Percentiles rank a stretch among this genome's conserved stretches.
Evolutionary conservation across 1,284 basidiomycete species (phyloP).

Genomic region (Uromyces viciae-fabae): DNA sequence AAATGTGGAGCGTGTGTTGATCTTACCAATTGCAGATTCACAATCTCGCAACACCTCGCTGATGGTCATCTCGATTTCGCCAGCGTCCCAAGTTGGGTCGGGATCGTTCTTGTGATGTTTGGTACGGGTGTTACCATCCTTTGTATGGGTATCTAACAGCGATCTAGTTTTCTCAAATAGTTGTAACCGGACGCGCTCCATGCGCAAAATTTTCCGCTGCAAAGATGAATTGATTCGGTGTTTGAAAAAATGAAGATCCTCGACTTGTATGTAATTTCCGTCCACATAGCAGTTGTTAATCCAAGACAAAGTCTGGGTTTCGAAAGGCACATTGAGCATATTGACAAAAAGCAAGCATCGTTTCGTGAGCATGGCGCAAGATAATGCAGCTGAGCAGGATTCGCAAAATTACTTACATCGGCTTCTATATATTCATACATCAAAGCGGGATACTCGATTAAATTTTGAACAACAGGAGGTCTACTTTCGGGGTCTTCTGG

Average conservation of each 20-base stretch:
- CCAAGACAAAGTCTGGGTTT: slow-evolving; percentile 22
- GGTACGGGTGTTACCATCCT: neutral
- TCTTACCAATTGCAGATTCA: slow-evolving; percentile 28
- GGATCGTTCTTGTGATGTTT: neutral
- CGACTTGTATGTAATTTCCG: slow-evolving; percentile 29
- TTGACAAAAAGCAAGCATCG: slow-evolving; percentile 8
- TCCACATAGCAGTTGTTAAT: slow-evolving; percentile 24
- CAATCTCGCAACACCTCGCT: slow-evolving; percentile 22
- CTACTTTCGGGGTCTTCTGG: neutral
- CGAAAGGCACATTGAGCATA: neutral
- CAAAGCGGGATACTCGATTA: slow-evolving; percentile 17
- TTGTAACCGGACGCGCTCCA: slow-evolving; percentile 26
- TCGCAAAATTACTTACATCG: neutral
- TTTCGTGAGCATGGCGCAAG: neutral
- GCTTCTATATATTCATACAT: slow-evolving; percentile 24
- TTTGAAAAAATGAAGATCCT: slow-evolving; percentile 31
- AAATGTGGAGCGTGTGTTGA: too few relatives aligned
- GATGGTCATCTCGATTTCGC: slow-evolving; percentile 25
- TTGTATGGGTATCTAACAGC: neutral
- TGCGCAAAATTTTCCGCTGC: slow-evolving; percentile 15
- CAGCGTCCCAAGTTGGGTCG: neutral
- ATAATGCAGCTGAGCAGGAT: neutral
- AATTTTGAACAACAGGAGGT: slow-evolving; percentile 1
- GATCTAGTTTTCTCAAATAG: slow-evolving; percentile 19
- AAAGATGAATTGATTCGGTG: slow-evolving; percentile 24